Conservation (phyloP, 768 basidiomycete species). For the Agaricus blazei region DNA sequence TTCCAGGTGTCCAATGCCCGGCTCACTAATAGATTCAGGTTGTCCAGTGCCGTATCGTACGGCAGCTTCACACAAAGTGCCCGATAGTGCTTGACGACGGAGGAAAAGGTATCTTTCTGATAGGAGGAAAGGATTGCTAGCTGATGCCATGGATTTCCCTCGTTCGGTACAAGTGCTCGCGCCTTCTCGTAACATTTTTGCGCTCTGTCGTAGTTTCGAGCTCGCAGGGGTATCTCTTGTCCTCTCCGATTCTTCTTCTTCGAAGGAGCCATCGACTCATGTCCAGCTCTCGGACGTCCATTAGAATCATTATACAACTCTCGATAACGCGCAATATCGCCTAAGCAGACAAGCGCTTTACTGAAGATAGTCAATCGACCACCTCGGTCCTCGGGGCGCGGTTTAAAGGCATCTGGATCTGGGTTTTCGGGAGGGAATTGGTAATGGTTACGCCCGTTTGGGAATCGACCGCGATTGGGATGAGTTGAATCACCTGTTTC, state of each 20-base stretch:
- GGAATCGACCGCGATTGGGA: conserved; percentile 14
- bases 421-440: conserved; percentile 60
- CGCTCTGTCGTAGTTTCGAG: conserved; percentile 69
- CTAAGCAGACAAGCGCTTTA: conserved; percentile 87
- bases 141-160: conserved; percentile 95
- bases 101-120: conserved; percentile 73
- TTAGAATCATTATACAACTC: conserved; percentile 82
- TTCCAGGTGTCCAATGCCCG: conserved; percentile 63
- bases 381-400: conserved; percentile 39
- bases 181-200: conserved; percentile 85
- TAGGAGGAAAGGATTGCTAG: conserved; percentile 90
- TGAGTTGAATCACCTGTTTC: conserved; percentile 11
- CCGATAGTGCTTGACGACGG: conserved; percentile 84
- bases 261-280: conserved; percentile 47
- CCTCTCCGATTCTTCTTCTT: conserved; percentile 42
- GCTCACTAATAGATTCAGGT: conserved; percentile 66
- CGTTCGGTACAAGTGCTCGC: conserved; percentile 71
- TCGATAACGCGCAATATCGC: conserved; percentile 91
- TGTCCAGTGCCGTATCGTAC: conserved; percentile 85
- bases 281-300: conserved; percentile 60
- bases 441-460: conserved; percentile 50
- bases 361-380: conserved; percentile 70
- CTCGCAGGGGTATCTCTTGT: conserved; percentile 45
- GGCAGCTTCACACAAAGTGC: conserved; percentile 83
- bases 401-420: conserved; percentile 19